Evolutionary conservation across 75 land plant genomes (phyloP), one percentile per base, ranked within the genome.

Genomic region (Selaginella moellendorffii): DNA sequence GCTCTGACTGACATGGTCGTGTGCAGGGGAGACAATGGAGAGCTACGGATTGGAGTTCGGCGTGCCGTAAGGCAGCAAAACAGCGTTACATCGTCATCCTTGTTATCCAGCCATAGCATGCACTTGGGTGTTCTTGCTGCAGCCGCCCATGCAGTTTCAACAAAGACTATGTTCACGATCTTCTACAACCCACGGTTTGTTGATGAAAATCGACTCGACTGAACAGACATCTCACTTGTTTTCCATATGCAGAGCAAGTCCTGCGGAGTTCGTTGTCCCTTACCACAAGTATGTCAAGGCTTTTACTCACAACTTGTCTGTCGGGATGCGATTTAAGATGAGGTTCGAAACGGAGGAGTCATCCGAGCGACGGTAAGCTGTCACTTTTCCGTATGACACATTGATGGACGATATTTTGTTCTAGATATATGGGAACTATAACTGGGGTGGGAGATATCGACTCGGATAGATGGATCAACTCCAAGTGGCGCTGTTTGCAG

Each of bases 91-190:
- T 56, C 59, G 8, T 82, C 83, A 22, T 83, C 91, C 62, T 86
- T 87, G 24, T 79, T 87, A 64, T 84, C 91, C 0, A 79, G 84
- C 52, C 87, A 84, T 52, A 87, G 87, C 69, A 87, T 87, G 93
- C 93, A 88, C 65, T 68, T 87, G 29, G 91, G 91, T 1, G 91
- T 87, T n/a, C 78, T 87, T 28, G 87, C 91, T 29, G 83, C 87
- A 54, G 91, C 91, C 28, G 79, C 86, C 20, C 93, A 88, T 77
- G 93, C 88, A 26, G 71, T 85, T 19, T 27, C 72, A 52, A 82
- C 93, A 26, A 71, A 80, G 29, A 85, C 84, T 26, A 71, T 82
- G 53, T 88, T 88, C 68, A 79, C 89, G 53, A 80, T 82, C 22
- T 88, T 78, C 64, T 88, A 88, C 68, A 88, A 85, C 52, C 93